A percentile compares a stretch with the other conserved stretches of the same genome.
Conservation (phyloP, 306 rosid species). For the Prunus armeniaca region DNA sequence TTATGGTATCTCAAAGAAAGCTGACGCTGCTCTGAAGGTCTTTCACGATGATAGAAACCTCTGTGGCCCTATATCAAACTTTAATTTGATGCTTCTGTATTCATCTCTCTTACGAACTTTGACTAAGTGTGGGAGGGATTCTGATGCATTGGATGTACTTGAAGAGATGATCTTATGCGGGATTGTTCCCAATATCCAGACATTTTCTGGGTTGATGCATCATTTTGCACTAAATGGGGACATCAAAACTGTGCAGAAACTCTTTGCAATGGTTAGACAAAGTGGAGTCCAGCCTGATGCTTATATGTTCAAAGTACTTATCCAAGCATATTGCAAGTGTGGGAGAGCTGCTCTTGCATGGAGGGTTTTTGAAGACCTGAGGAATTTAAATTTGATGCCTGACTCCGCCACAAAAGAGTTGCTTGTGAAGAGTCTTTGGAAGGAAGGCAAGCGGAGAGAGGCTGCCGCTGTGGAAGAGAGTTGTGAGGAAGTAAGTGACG, state of each 20-base stretch:
- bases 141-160: constrained; percentile 56
- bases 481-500: constrained; percentile 44
- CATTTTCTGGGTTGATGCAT: constrained; percentile 69
- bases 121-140: constrained; percentile 61
- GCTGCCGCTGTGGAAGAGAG: constrained; percentile 73
- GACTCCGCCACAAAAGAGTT: constrained; percentile 67
- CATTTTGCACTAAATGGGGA: constrained; percentile 60
- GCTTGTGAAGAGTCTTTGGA: constrained; percentile 87
- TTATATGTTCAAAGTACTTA: constrained; percentile 57
- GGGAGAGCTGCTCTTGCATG: constrained; percentile 69
- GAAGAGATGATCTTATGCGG: constrained; percentile 74
- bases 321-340: constrained; percentile 76
- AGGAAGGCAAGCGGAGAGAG: constrained; percentile 76
- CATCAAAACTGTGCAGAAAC: constrained; percentile 68
- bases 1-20: constrained; percentile 72
- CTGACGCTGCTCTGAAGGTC: constrained; percentile 77
- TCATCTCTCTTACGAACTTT: constrained; percentile 73
- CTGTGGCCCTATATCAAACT: constrained; percentile 58
- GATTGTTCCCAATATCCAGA: constrained; percentile 69
- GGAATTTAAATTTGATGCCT: constrained; percentile 51
- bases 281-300: constrained; percentile 67
- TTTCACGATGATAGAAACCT: constrained; percentile 52
- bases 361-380: constrained; percentile 75
- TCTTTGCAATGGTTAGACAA: constrained; percentile 67
- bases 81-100: constrained; percentile 60